Conservation (phyloP, 2,329 filamentous ascomycete species). For the Colletotrichum sp. region DNA sequence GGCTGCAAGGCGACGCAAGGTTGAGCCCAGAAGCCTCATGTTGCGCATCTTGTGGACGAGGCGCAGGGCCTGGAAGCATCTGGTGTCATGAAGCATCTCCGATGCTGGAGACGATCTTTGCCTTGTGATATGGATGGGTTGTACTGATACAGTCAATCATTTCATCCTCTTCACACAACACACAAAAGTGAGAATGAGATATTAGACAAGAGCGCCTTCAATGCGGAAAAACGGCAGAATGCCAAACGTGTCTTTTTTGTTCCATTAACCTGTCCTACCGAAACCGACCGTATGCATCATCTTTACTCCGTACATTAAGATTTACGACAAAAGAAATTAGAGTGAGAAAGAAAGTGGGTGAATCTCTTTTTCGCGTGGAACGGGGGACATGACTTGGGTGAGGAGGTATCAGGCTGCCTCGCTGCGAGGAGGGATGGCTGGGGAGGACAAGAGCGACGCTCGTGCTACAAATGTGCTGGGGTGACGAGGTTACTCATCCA, state of each 20-base stretch:
- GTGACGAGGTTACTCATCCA: not conserved
- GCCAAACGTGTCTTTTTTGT: constrained; percentile 10
- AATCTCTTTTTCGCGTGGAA: not conserved
- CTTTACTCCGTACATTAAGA: constrained; percentile 21
- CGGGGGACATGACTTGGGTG: not conserved
- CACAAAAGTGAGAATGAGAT: not conserved
- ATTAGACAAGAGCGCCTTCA: not conserved
- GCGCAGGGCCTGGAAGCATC: not conserved
- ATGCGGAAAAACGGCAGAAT: not conserved
- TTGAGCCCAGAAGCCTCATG: not conserved
- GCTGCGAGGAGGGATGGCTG: not conserved
- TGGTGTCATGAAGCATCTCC: not conserved
- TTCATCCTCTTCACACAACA: not conserved
- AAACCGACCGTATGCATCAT: constrained; percentile 22
- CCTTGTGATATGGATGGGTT: not conserved
- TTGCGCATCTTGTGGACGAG: not conserved
- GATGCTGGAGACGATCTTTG: not conserved
- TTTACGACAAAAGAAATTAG: constrained; percentile 22
- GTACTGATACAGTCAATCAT: not conserved
- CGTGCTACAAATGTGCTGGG: not conserved
- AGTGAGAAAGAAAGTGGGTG: not conserved
- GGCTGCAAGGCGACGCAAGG: not conserved
- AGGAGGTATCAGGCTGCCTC: not conserved
- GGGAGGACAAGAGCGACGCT: not conserved
- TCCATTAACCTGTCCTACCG: constrained; percentile 18